phyloP scores from a whole-genome alignment of 371 early-diverging fungal species.

The Rhizopus sp. region DNA sequence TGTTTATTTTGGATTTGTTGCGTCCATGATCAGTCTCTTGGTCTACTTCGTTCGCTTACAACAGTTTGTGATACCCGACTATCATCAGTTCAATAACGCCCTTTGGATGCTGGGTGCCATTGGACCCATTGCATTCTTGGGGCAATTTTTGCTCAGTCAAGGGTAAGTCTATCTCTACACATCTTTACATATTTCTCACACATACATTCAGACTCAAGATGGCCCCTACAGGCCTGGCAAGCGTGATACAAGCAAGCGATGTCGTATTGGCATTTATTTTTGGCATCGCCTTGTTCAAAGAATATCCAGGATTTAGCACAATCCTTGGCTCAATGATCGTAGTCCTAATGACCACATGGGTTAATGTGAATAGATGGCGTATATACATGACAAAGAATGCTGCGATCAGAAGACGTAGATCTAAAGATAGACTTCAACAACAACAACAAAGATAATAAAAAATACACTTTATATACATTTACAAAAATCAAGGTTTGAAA shows the following conservation, averaged over 20 bases:
- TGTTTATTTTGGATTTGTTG: slow-evolving; percentile 72
- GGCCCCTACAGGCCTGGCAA: slow-evolving; percentile 68
- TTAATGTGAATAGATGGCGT: slow-evolving; percentile 64
- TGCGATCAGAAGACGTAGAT: slow-evolving; percentile 16
- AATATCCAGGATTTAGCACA: slow-evolving; percentile 56
- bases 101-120: slow-evolving; percentile 35
- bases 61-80: slow-evolving; percentile 11
- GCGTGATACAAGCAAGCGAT: slow-evolving; percentile 73
- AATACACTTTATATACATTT: neutral
- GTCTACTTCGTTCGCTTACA: slow-evolving; percentile 17
- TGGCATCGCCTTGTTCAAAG: slow-evolving; percentile 68
- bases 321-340: slow-evolving; percentile 66
- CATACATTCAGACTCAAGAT: slow-evolving; percentile 54
- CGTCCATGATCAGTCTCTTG: slow-evolving; percentile 42
- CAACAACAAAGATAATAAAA: slow-evolving; percentile 1
- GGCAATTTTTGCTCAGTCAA: slow-evolving; percentile 70
- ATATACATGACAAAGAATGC: slow-evolving; percentile 10
- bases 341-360: slow-evolving; percentile 57
- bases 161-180: slow-evolving; percentile 40
- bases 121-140: slow-evolving; percentile 67
- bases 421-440: slow-evolving; percentile 6
- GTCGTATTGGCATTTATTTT: slow-evolving; percentile 77
- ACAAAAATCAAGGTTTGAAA: slow-evolving; percentile 11
- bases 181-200: neutral
- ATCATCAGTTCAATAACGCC: slow-evolving; percentile 8